Evolutionary conservation across 371 early-diverging fungal genomes (phyloP).

Genomic region (Lichtheimia ramosa): DNA sequence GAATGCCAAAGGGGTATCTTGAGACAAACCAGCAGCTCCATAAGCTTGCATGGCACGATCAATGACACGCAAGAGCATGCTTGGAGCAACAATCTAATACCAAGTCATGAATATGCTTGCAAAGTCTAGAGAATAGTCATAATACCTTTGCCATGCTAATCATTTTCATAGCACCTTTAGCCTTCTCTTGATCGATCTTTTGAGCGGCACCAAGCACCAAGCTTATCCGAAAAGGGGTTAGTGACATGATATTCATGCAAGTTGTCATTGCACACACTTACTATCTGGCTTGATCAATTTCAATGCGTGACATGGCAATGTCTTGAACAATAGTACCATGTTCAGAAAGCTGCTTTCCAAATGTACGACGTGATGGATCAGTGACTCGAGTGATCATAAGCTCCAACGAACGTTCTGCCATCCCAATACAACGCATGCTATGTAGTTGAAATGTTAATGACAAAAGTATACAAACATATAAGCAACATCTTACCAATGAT

Average conservation of each 20-base stretch:
- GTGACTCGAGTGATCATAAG: conserved; percentile 84
- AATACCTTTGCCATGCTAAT: conserved; percentile 94
- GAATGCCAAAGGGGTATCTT: conserved; percentile 83
- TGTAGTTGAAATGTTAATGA: conserved; percentile 4
- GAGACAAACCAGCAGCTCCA: conserved; percentile 91
- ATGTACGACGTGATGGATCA: conserved; percentile 78
- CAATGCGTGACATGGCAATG: conserved; percentile 85
- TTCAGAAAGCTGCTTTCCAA: conserved; percentile 79
- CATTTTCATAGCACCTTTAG: conserved; percentile 87
- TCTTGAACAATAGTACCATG: conserved; percentile 82
- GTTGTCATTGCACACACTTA: too few species aligned
- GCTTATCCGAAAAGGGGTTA: not conserved
- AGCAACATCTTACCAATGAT: conserved; percentile 49
- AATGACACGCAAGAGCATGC: conserved; percentile 68
- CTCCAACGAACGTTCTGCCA: conserved; percentile 91
- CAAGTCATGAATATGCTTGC: not conserved
- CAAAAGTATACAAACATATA: not conserved
- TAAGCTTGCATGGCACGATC: conserved; percentile 91
- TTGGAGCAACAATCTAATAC: conserved; percentile 68
- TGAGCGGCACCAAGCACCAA: conserved; percentile 90
- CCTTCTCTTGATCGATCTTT: conserved; percentile 83
- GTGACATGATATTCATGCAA: too few species aligned
- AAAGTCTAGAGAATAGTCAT: not conserved
- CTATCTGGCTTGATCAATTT: conserved; percentile 87
- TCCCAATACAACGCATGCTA: conserved; percentile 94